Conservation (phyloP, 2,329 filamentous ascomycete species). For the Neonectria hederae region DNA sequence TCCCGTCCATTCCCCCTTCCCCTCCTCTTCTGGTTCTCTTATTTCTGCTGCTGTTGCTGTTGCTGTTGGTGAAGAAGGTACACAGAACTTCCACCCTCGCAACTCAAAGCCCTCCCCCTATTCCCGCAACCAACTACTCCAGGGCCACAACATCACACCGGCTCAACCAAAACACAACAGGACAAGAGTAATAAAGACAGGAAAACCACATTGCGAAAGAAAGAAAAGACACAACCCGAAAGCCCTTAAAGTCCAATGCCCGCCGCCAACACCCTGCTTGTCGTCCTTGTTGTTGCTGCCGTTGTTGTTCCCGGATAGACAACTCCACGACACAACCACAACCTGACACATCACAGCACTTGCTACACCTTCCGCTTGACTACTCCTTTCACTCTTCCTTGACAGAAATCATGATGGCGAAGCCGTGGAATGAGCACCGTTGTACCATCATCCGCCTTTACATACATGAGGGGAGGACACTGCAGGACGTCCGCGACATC, state of each 20-base stretch:
- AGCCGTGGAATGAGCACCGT: constrained; percentile 53
- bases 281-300: constrained; percentile 29
- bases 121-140: neutral
- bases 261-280: constrained; percentile 14
- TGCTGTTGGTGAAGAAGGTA: constrained; percentile 12
- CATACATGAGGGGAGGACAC: constrained; percentile 50
- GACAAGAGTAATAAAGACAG: neutral
- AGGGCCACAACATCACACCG: neutral
- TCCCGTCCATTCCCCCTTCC: neutral
- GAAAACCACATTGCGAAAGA: neutral
- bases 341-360: neutral
- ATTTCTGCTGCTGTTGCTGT: constrained; percentile 4
- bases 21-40: neutral
- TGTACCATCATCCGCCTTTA: constrained; percentile 52
- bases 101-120: neutral
- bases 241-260: constrained; percentile 24
- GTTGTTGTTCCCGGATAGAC: constrained; percentile 35
- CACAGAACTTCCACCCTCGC: constrained; percentile 18
- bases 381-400: neutral
- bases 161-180: neutral
- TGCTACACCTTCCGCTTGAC: neutral
- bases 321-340: neutral
- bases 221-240: neutral
- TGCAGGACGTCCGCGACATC: constrained; percentile 52
- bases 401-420: constrained; percentile 51